phyloP scores from a whole-genome alignment of 2,329 filamentous ascomycete species.

The Pseudomassariella vexata region DNA sequence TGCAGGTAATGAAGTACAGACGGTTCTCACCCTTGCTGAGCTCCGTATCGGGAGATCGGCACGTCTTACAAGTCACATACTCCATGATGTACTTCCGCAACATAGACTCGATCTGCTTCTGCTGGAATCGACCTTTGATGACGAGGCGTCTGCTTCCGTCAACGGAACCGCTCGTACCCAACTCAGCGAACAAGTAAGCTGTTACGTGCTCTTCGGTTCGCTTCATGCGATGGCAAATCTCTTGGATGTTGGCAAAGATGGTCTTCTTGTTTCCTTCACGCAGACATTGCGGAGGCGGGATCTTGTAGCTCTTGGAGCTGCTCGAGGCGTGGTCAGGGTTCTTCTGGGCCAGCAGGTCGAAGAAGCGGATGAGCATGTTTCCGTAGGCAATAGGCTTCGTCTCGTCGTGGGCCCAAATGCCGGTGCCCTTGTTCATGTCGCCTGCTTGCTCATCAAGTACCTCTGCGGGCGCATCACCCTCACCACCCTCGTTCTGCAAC shows the following conservation, averaged over 20 bases:
- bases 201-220: slow-evolving; percentile 96
- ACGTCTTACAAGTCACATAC: slow-evolving; percentile 99
- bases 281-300: slow-evolving; percentile 94
- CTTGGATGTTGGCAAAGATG: slow-evolving; percentile 97
- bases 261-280: slow-evolving; percentile 99
- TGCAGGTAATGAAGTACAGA: slow-evolving; percentile 98
- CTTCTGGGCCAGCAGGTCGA: slow-evolving; percentile 87
- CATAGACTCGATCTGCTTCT: slow-evolving; percentile 98
- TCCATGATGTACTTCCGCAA: slow-evolving; percentile 94
- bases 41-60: slow-evolving; percentile 88
- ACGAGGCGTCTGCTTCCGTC: slow-evolving; percentile 89
- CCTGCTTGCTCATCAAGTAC: slow-evolving; percentile 56
- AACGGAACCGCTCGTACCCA: slow-evolving; percentile 94
- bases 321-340: slow-evolving; percentile 92
- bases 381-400: slow-evolving; percentile 75
- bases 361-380: slow-evolving; percentile 85
- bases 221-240: slow-evolving; percentile 99
- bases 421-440: slow-evolving; percentile 81
- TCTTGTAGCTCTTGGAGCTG: slow-evolving; percentile 95
- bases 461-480: slow-evolving; percentile 40
- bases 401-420: slow-evolving; percentile 82
- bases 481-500: slow-evolving; percentile 54
- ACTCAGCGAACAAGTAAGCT: slow-evolving; percentile 92
- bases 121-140: slow-evolving; percentile 99
- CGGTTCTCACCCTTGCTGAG: slow-evolving; percentile 99